Evolutionary conservation across 1,284 basidiomycete species (phyloP), one percentile per base, ranked within the genome.

Genomic region (Erythrobasidium hasegawianum): DNA sequence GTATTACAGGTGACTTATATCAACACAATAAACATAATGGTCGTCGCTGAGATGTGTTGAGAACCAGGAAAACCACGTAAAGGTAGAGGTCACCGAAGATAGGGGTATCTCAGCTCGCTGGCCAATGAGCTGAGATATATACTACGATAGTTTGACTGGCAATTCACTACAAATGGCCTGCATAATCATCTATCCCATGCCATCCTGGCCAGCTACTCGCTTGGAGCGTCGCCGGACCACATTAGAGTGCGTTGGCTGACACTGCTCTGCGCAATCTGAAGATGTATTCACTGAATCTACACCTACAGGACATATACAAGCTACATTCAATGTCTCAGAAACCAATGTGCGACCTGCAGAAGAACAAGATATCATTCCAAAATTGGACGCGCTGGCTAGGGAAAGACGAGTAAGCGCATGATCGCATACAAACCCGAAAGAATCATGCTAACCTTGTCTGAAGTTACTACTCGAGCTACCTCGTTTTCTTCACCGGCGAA

Each of bases 391-490:
- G 71, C 1, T 68, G 69, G 47, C 67, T 74, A 3, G 73, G 72
- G 2, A 59, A 72, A 24, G 70, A 72, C 24, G 68, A 66, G 71
- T 73, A n/a, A 27, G 70, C 38, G 2, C 9, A 29, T n/a, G n/a
- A n/a, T n/a, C n/a, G n/a, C n/a, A n/a, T n/a, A n/a, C n/a, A n/a
- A n/a, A n/a, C n/a, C n/a, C n/a, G n/a, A n/a, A n/a, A n/a, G n/a
- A n/a, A 20, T 2, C 18, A n/a, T 7, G 4, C 16, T 47, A 47
- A n/a, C 14, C 5, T 5, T 24, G 16, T 1, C 43, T 13, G 3
- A 61, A 73, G 72, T 24, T 71, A 67, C 43, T 74, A 74, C 62
- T 69, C 71, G 4, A 69, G 71, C 39, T 74, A 72, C 56, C 69
- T 74, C 22, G 64, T 59, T 24, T 74, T 74, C 64, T 74, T 74